phyloP scores from a whole-genome alignment of 1,284 basidiomycete species.

The Sutorius eximius region DNA sequence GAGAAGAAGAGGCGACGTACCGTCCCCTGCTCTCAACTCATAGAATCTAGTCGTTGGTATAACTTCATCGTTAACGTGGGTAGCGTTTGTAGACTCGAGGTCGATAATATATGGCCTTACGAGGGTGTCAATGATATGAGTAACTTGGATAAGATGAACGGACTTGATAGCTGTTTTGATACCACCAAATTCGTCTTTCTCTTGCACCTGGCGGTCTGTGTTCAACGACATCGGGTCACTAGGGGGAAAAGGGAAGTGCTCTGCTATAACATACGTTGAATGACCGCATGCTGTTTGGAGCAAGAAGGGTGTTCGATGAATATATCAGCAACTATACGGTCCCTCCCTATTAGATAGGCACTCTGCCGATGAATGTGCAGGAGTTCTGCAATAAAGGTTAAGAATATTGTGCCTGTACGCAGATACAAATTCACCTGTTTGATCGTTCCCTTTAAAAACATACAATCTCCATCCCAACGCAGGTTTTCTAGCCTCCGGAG shows the following conservation, averaged over 20 bases:
- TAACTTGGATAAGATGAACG: constrained; percentile 30
- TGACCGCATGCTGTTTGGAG: constrained; percentile 97
- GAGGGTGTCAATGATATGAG: constrained; percentile 7
- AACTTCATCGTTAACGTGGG: constrained; percentile 83
- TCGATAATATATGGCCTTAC: constrained; percentile 92
- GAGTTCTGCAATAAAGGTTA: constrained; percentile 56
- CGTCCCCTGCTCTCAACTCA: constrained; percentile 85
- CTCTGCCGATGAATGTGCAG: constrained; percentile 92
- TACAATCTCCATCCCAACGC: constrained; percentile 90
- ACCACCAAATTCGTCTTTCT: constrained; percentile 87
- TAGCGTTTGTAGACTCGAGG: constrained; percentile 95
- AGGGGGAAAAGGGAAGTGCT: neutral
- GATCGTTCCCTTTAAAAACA: constrained; percentile 94
- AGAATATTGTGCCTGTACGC: neutral
- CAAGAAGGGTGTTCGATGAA: constrained; percentile 93
- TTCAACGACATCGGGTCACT: constrained; percentile 9
- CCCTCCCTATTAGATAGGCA: constrained; percentile 91
- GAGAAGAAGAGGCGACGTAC: constrained; percentile 45
- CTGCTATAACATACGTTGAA: constrained; percentile 69
- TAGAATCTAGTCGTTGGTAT: constrained; percentile 90
- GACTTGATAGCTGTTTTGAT: constrained; percentile 79
- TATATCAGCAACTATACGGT: constrained; percentile 87
- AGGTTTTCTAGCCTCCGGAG: constrained; percentile 95
- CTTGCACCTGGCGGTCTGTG: constrained; percentile 76
- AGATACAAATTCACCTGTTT: constrained; percentile 68